These are phyloP conservation scores for Protomyces inouyei DNA, from an alignment of 1,139 yeast genomes.

Conservation along the genomic window DNA sequence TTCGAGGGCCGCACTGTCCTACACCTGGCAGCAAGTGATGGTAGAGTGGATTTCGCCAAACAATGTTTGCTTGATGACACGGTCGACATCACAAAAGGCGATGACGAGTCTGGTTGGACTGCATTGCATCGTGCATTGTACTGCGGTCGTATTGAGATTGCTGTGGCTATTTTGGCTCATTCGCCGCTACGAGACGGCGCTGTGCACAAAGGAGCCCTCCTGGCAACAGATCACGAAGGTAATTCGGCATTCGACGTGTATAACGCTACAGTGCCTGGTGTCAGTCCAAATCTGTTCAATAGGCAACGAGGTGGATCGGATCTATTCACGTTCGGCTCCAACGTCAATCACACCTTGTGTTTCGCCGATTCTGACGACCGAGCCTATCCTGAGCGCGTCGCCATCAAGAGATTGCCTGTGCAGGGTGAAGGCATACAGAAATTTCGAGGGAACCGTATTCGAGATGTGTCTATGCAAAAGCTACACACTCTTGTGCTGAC, in stretches of 20 bases:
- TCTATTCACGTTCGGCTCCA: constrained; percentile 60
- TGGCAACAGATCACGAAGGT: constrained; percentile 59
- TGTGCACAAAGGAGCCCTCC: constrained; percentile 43
- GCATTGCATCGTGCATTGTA: constrained; percentile 66
- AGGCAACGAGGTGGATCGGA: constrained; percentile 42
- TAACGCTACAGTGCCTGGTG: constrained; percentile 32
- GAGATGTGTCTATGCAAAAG: constrained; percentile 53
- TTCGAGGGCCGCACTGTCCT: constrained; percentile 59
- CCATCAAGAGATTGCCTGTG: background rate
- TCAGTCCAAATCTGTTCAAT: constrained; percentile 43
- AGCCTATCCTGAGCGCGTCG: constrained; percentile 40
- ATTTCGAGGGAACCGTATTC: constrained; percentile 39
- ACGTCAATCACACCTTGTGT: constrained; percentile 61
- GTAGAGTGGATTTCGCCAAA: constrained; percentile 48
- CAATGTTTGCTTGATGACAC: constrained; percentile 50
- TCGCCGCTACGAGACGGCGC: background rate
- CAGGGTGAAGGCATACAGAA: constrained; percentile 10
- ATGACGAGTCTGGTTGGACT: constrained; percentile 79
- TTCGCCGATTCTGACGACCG: constrained; percentile 64
- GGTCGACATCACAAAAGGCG: constrained; percentile 48
- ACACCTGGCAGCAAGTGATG: constrained; percentile 55
- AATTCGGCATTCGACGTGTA: constrained; percentile 41
- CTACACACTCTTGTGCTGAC: constrained; percentile 63
- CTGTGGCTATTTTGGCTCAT: constrained; percentile 48
- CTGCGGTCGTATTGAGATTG: constrained; percentile 56